Percentiles rank a stretch among this genome's conserved stretches.
These are phyloP conservation scores for Ceratocystis smalleyi DNA, from an alignment of 2,329 filamentous ascomycete genomes.

Conservation along the genomic window DNA sequence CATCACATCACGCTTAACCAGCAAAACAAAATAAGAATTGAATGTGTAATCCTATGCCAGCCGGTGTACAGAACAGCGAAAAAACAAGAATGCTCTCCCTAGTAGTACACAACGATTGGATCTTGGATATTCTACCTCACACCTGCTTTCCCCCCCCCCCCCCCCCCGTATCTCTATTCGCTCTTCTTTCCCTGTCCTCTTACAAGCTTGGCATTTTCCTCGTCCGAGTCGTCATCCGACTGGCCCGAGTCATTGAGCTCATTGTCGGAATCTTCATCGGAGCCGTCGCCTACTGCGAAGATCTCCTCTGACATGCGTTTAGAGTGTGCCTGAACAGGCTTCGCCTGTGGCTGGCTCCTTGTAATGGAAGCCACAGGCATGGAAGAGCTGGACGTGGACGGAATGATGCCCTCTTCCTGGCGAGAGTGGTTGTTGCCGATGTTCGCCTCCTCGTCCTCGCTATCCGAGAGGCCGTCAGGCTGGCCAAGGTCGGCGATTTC, in stretches of 20 bases:
- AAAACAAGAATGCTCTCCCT: not conserved
- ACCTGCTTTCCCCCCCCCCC: too few species aligned
- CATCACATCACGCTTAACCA: too few species aligned
- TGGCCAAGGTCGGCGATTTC: constrained; percentile 87
- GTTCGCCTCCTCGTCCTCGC: constrained; percentile 35
- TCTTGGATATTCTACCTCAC: not conserved
- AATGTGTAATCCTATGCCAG: too few species aligned
- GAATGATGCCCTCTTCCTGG: constrained; percentile 12
- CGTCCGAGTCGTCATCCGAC: constrained; percentile 24
- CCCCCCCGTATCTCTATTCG: not conserved
- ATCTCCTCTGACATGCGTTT: constrained; percentile 62
- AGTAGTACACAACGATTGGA: not conserved
- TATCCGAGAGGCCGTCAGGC: constrained; percentile 44
- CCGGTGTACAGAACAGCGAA: not conserved
- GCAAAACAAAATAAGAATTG: too few species aligned
- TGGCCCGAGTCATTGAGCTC: not conserved
- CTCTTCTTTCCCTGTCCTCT: constrained; percentile 23
- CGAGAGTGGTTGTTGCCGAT: constrained; percentile 14
- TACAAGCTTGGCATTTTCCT: constrained; percentile 44
- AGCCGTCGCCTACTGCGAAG: constrained; percentile 69
- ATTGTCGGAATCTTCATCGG: constrained; percentile 12
- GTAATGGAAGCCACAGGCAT: constrained; percentile 7
- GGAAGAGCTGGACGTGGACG: constrained; percentile 7
- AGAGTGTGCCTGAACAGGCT: constrained; percentile 24
- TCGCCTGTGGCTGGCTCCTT: constrained; percentile 17